A percentile compares a stretch with the other conserved stretches of the same genome.
Evolutionary conservation across 2,329 filamentous ascomycete species (phyloP).

Genomic region (Mycogone perniciosa): DNA sequence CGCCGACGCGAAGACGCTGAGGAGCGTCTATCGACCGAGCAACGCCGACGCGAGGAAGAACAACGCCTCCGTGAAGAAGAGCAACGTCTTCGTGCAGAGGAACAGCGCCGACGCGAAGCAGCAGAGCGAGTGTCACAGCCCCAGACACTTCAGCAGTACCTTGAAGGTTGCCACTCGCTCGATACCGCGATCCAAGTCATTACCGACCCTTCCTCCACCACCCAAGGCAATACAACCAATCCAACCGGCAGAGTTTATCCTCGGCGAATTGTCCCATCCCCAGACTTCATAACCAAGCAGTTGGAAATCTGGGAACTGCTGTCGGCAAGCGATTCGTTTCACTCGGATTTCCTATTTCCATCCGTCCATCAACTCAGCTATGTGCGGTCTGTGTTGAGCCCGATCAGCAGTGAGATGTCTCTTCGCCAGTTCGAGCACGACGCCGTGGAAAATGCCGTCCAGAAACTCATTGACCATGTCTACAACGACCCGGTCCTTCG

Average conservation of each 20-base stretch:
- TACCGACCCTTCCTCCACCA: too few relatives aligned
- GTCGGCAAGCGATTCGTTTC: conserved; percentile 17
- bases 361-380: conserved; percentile 30
- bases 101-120: too few relatives aligned
- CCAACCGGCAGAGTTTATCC: not conserved
- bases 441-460: conserved; percentile 30
- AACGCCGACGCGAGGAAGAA: too few relatives aligned
- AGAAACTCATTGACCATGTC: conserved; percentile 25
- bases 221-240: too few relatives aligned
- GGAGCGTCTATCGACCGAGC: too few relatives aligned
- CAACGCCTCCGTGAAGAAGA: too few relatives aligned
- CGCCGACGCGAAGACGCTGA: too few relatives aligned
- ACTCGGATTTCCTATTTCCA: conserved; percentile 24
- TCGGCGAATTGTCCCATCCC: conserved; percentile 4
- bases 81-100: too few relatives aligned
- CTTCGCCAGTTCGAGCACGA: conserved; percentile 30
- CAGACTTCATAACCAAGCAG: not conserved
- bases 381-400: conserved; percentile 21
- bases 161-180: too few relatives aligned
- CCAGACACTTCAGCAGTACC: too few relatives aligned
- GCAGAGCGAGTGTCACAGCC: too few relatives aligned
- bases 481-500: conserved; percentile 24
- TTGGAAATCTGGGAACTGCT: not conserved
- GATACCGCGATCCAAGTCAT: too few relatives aligned
- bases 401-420: conserved; percentile 28